Conservation (phyloP, 1,284 basidiomycete species). For the Ganoderma sp. region DNA sequence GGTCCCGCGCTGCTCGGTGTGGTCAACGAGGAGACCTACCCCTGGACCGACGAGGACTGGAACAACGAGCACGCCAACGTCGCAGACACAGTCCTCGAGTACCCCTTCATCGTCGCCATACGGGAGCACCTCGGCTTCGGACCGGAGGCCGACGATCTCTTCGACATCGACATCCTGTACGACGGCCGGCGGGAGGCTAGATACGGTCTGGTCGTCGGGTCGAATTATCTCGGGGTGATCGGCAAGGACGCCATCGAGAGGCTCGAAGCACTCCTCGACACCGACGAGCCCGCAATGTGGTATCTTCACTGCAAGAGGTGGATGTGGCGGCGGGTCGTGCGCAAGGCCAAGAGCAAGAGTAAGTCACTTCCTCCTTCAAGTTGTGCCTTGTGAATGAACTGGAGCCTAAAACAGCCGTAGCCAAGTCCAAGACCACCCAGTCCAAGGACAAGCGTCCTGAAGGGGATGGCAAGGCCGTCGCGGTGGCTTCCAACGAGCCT, state of each 20-base stretch:
- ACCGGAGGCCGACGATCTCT: background rate
- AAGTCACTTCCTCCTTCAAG: background rate
- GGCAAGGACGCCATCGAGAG: background rate
- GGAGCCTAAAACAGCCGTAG: background rate
- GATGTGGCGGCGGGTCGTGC: background rate
- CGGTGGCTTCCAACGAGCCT: background rate
- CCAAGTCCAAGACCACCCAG: background rate
- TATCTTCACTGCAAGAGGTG: background rate
- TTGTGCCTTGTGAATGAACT: background rate
- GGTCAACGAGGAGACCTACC: background rate
- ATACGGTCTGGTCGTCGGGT: slow-evolving; percentile 4
- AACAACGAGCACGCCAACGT: background rate
- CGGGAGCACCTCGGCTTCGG: background rate
- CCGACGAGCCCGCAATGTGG: slow-evolving; percentile 8
- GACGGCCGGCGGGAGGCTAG: background rate
- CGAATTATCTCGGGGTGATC: slow-evolving; percentile 1
- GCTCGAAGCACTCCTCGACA: background rate
- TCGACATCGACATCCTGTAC: background rate
- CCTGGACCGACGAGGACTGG: background rate
- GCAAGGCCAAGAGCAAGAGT: background rate
- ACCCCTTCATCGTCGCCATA: background rate
- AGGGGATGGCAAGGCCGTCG: background rate
- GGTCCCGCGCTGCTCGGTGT: background rate
- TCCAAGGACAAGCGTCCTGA: background rate
- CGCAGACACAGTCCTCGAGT: background rate